Conservation (phyloP, 2,329 filamentous ascomycete genomes). For the Pyricularia grisea region DNA sequence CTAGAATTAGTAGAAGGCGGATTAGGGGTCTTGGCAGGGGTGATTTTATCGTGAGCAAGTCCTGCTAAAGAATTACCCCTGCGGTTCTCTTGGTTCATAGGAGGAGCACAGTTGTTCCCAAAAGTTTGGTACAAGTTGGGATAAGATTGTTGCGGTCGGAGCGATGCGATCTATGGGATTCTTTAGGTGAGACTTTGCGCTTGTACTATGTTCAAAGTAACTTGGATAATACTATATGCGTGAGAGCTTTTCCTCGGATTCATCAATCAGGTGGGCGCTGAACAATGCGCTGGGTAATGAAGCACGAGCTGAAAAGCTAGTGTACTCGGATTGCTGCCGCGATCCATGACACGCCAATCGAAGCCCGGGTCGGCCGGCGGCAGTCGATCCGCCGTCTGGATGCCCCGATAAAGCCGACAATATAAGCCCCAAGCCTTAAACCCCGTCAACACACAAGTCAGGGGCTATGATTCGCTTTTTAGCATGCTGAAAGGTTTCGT, state of each 20-base stretch:
- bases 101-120: neutral
- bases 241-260: too few relatives aligned
- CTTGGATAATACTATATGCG: too few relatives aligned
- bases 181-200: too few relatives aligned
- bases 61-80: neutral
- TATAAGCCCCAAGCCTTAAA: neutral
- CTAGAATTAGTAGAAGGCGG: neutral
- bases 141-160: neutral
- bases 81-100: neutral
- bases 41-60: neutral
- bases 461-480: neutral
- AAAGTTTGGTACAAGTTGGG: neutral
- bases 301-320: too few relatives aligned
- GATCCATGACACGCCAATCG: too few relatives aligned
- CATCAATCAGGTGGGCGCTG: too few relatives aligned
- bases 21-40: neutral
- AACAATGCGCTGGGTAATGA: too few relatives aligned
- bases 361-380: too few relatives aligned
- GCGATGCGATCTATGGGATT: too few relatives aligned
- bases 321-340: too few relatives aligned
- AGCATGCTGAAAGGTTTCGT: neutral
- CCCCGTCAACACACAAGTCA: neutral
- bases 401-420: neutral
- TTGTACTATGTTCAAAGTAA: neutral
- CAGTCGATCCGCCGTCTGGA: neutral